Conservation (phyloP, 352 stramenopile species). For the Globisporangium canariense region DNA sequence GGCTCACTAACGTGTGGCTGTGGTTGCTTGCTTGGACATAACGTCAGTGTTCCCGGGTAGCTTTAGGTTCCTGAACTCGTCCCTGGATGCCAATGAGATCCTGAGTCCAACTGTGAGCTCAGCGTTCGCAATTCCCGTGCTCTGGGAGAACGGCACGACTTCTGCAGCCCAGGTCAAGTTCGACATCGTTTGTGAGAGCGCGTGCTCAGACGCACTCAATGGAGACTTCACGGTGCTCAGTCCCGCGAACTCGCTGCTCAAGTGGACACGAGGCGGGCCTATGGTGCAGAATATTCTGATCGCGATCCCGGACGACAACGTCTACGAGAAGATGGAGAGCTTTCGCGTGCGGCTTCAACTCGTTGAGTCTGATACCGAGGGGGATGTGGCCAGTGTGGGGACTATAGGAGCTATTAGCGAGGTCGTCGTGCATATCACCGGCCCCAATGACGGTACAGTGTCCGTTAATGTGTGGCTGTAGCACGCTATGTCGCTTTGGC, state of each 20-base stretch:
- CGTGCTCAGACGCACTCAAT: constrained; percentile 22
- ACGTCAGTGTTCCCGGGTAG: constrained; percentile 41
- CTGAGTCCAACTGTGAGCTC: neutral
- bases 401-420: constrained; percentile 38
- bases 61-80: constrained; percentile 46
- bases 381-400: constrained; percentile 21
- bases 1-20: neutral
- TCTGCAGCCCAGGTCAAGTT: constrained; percentile 40
- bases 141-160: constrained; percentile 59
- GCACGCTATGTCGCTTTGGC: neutral
- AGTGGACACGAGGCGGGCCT: constrained; percentile 39
- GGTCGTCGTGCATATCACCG: constrained; percentile 48
- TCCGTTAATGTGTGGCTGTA: neutral
- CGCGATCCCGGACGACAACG: constrained; percentile 35
- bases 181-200: constrained; percentile 39
- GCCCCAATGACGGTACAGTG: constrained; percentile 47
- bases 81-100: constrained; percentile 33
- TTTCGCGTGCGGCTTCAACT: constrained; percentile 41
- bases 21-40: neutral
- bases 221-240: constrained; percentile 41
- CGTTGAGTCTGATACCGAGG: constrained; percentile 22
- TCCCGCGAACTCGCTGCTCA: constrained; percentile 25
- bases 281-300: constrained; percentile 43
- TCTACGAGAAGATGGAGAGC: constrained; percentile 51
- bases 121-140: constrained; percentile 40